Evolutionary conservation across 106 monocot genomes (phyloP).

Genomic region (Chionographis japonica): DNA sequence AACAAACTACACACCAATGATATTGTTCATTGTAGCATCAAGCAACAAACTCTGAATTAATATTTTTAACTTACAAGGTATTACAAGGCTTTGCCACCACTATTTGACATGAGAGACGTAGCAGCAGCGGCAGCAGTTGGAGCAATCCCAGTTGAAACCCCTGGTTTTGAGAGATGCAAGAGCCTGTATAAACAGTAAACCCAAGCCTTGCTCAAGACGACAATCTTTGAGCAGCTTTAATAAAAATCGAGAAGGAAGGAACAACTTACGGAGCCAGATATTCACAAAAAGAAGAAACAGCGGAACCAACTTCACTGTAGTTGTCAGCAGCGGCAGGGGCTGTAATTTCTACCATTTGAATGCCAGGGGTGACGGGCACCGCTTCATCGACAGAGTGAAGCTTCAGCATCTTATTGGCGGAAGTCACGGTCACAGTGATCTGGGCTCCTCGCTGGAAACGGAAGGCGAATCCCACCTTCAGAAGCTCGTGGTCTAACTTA

Average conservation of each 20-base stretch:
- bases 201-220: background rate
- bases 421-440: slow-evolving; percentile 70
- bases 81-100: slow-evolving; percentile 32
- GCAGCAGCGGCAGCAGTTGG: slow-evolving; percentile 88
- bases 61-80: background rate
- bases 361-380: slow-evolving; percentile 72
- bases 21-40: too few species aligned
- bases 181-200: slow-evolving; percentile 41
- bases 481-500: slow-evolving; percentile 83
- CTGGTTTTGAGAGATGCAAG: slow-evolving; percentile 93
- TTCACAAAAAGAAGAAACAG: slow-evolving; percentile 80
- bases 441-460: slow-evolving; percentile 57
- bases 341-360: slow-evolving; percentile 87
- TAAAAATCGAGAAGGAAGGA: too few species aligned
- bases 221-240: background rate
- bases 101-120: slow-evolving; percentile 77
- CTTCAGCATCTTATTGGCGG: slow-evolving; percentile 66
- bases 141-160: slow-evolving; percentile 73
- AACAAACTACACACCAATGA: too few species aligned
- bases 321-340: slow-evolving; percentile 82
- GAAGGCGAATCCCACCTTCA: slow-evolving; percentile 85
- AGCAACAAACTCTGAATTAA: too few species aligned
- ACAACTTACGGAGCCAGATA: slow-evolving; percentile 90
- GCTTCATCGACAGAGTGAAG: slow-evolving; percentile 84
- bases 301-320: slow-evolving; percentile 74